Base-by-base conservation (phyloP, 768 basidiomycete genomes). In the Mycena rebaudengoi region DNA sequence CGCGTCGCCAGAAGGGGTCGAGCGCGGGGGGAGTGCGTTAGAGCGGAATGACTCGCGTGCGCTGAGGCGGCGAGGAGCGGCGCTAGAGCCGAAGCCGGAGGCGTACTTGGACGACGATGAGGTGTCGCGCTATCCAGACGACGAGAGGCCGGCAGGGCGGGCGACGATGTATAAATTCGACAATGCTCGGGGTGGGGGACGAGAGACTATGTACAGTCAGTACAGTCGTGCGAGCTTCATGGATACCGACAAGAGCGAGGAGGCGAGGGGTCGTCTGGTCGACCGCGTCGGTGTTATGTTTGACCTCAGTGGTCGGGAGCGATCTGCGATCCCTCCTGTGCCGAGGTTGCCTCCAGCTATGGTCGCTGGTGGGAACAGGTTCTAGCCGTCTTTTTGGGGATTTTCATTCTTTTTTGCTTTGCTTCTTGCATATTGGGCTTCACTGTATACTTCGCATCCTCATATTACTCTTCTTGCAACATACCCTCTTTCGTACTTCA, bases 161-260 rank as follows among this genome's bases (percentile, higher is more conserved):
- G 59, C 70, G 29, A 73, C 75, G 62, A 64, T 75, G 64, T 72
- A 70, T 62, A 66, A 60, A 52, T 57, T 67, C 25, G 66, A 71
- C 44, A 62, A 76, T 69, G n/a, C n/a, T n/a, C n/a, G n/a, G n/a
- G 62, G 62, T 56, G 50, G 73, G 60, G 66, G 74, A 62, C 70
- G 75, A 23, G 73, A 78, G 16, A 76, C 72, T 20, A 80, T 79
- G 60, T 84, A 80, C 76, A 83, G 81, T 52, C 80, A 74, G 63
- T 84, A 86, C 69, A 83, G 83, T 64, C 83, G 85, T 7, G 73
- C 75, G 46, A 87, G 86, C 64, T 76, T 89, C 54, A 60, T 88
- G 70, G 87, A 88, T 64, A 72, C 76, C 21, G 83, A 85, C 30
- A 80, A 81, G 74, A 88, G 87, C 65, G 82, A 79, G 67, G 73